A percentile compares a stretch with the other conserved stretches of the same genome.
Conservation (phyloP, 352 stramenopile species). For the Globisporangium megalacanthum region DNA sequence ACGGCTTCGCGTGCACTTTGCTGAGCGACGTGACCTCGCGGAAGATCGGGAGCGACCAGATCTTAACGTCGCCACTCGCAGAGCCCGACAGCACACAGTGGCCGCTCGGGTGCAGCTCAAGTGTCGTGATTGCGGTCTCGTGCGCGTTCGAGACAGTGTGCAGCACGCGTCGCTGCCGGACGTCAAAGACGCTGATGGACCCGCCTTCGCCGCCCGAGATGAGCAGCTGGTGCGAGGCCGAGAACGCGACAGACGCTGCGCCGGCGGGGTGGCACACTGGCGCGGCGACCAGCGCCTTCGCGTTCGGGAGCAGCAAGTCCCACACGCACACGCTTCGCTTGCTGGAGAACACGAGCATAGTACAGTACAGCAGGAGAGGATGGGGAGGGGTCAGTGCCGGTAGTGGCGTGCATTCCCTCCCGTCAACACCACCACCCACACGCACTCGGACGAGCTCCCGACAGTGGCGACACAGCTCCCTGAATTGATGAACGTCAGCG, state of each 20-base stretch:
- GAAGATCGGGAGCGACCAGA: conserved; percentile 85
- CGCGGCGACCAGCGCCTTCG: conserved; percentile 64
- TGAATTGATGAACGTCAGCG: conserved; percentile 77
- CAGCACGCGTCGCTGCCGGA: conserved; percentile 80
- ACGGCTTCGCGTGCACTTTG: conserved; percentile 79
- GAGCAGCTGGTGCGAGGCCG: conserved; percentile 69
- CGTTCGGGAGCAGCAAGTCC: conserved; percentile 71
- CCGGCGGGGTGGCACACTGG: conserved; percentile 72
- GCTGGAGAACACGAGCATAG: conserved; percentile 20
- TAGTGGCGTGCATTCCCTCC: too few relatives aligned
- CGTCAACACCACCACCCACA: conserved; percentile 7
- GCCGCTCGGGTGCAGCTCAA: conserved; percentile 70
- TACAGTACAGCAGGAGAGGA: background rate
- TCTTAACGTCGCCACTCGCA: conserved; percentile 81
- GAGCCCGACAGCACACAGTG: conserved; percentile 82
- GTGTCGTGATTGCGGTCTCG: conserved; percentile 79
- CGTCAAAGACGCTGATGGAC: conserved; percentile 81
- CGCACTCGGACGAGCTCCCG: conserved; percentile 70
- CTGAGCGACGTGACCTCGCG: conserved; percentile 62
- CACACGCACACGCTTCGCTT: conserved; percentile 82
- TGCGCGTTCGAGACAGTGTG: conserved; percentile 81
- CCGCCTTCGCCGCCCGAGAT: conserved; percentile 78
- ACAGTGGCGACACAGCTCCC: conserved; percentile 69
- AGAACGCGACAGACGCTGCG: conserved; percentile 73
- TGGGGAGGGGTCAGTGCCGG: background rate